A percentile compares a stretch with the other conserved stretches of the same genome.
Conservation (phyloP, 2,329 filamentous ascomycete species). For the Alternaria sp. region DNA sequence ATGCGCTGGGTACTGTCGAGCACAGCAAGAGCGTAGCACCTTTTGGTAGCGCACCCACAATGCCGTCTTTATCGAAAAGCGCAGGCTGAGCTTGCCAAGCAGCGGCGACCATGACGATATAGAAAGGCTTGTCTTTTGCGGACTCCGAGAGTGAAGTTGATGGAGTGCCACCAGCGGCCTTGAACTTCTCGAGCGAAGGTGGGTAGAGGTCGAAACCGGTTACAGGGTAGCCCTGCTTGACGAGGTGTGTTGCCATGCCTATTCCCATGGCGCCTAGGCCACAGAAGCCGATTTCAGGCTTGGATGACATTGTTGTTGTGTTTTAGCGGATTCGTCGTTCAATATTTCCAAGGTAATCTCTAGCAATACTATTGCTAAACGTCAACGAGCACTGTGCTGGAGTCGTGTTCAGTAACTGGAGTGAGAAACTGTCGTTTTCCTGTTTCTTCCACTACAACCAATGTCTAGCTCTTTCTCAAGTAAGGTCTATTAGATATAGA, state of each 20-base stretch:
- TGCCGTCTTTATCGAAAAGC: conserved; percentile 67
- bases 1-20: conserved; percentile 74
- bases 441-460: neutral
- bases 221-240: conserved; percentile 72
- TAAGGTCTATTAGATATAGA: neutral
- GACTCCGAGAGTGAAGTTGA: conserved; percentile 69
- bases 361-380: neutral
- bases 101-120: conserved; percentile 80
- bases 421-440: too few species aligned
- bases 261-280: conserved; percentile 85
- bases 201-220: conserved; percentile 76
- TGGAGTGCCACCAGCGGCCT: conserved; percentile 67
- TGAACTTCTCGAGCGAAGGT: conserved; percentile 72
- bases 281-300: conserved; percentile 69
- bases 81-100: conserved; percentile 73
- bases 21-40: conserved; percentile 71
- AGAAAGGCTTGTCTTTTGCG: conserved; percentile 67
- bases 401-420: neutral
- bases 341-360: neutral
- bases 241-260: conserved; percentile 79
- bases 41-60: conserved; percentile 61
- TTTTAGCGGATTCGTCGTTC: neutral
- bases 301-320: conserved; percentile 43
- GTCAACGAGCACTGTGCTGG: neutral
- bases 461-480: neutral